A percentile compares a stretch with the other conserved stretches of the same genome.
These are phyloP conservation scores for Helianthus tuberosus DNA, from an alignment of 129 eudicot species.

Conservation along the genomic window DNA sequence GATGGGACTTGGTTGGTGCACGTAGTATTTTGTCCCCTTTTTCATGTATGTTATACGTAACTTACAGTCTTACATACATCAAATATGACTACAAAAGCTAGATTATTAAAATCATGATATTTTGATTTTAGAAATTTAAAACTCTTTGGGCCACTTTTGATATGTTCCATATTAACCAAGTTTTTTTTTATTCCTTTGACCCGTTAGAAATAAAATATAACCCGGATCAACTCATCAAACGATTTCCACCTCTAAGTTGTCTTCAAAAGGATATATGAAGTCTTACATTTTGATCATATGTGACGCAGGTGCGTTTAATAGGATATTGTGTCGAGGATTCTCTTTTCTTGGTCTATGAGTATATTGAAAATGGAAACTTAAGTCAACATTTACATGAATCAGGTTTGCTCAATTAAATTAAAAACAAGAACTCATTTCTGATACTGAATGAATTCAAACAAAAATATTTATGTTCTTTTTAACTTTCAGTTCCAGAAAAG, in stretches of 20 bases:
- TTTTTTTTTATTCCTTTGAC: not conserved
- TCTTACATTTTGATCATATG: not conserved
- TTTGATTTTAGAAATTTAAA: no score
- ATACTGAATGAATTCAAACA: constrained; percentile 9
- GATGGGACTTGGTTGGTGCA: no score
- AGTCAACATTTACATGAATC: constrained; percentile 84
- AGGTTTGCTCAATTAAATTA: constrained; percentile 50
- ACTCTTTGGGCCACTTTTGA: no score
- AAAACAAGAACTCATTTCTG: constrained; percentile 6
- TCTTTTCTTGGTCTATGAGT: constrained; percentile 82
- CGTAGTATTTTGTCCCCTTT: no score
- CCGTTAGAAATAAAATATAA: no score
- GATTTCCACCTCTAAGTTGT: not conserved
- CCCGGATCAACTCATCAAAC: no score
- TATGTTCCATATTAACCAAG: not conserved
- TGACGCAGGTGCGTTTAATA: constrained; percentile 80
- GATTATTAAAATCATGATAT: no score
- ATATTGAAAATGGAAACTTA: constrained; percentile 83
- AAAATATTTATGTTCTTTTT: not conserved
- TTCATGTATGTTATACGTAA: no score
- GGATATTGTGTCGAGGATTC: constrained; percentile 88
- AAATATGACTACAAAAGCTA: no score
- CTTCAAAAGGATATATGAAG: constrained; percentile 2
- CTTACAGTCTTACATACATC: no score
- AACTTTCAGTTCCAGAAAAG: constrained; percentile 41